phyloP scores from a whole-genome alignment of 768 basidiomycete genomes.

The Mycena filopes region DNA sequence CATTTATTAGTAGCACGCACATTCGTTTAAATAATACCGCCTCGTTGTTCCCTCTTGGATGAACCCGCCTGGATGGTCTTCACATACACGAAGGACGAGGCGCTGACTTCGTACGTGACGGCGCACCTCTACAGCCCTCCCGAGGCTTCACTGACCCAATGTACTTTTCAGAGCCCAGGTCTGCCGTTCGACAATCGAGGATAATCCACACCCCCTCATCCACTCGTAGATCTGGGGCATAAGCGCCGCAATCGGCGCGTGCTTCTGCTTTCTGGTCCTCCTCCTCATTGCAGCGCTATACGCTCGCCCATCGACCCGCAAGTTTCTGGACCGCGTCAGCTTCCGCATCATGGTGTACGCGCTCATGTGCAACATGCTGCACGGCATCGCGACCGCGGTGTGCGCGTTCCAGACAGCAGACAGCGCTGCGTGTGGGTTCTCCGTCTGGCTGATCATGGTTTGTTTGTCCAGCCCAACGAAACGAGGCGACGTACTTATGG shows the following conservation, averaged over 20 bases:
- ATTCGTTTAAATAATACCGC: no score
- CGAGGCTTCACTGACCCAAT: no score
- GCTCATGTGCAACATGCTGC: neutral
- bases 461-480: neutral
- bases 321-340: slow-evolving; percentile 17
- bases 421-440: neutral
- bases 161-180: no score
- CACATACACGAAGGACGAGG: no score
- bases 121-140: no score
- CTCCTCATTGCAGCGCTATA: neutral
- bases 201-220: no score
- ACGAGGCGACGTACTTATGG: no score
- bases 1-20: no score
- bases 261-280: slow-evolving; percentile 6
- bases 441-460: slow-evolving; percentile 16
- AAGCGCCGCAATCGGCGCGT: neutral
- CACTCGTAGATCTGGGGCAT: neutral
- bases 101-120: no score
- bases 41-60: no score
- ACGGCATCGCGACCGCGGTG: slow-evolving; percentile 3
- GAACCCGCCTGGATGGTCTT: no score
- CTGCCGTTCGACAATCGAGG: no score
- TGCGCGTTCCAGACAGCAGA: neutral
- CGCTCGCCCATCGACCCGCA: neutral
- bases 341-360: slow-evolving; percentile 15